Conservation (phyloP, 169 alveolate genomes). For the Sarcocystis neurona region DNA sequence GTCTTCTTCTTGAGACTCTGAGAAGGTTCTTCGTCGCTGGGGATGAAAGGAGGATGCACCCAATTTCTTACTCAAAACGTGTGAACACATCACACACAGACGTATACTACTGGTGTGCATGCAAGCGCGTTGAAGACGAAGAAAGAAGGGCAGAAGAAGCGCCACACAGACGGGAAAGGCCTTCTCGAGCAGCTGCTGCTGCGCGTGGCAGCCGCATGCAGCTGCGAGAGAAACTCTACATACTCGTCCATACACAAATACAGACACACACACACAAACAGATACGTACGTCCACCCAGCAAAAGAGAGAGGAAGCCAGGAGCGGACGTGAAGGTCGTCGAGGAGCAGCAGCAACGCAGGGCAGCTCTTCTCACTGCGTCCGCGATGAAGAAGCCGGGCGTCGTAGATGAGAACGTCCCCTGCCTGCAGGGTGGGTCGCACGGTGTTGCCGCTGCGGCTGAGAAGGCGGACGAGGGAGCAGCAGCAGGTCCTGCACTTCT, state of each 20-base stretch:
- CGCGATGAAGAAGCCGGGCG: slow-evolving; percentile 59
- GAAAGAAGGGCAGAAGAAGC: too few species aligned
- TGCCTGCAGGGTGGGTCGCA: slow-evolving; percentile 42
- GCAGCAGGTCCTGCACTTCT: not conserved
- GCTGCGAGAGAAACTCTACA: too few species aligned
- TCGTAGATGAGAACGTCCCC: slow-evolving; percentile 66
- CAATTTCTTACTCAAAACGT: too few species aligned
- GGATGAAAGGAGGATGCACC: too few species aligned
- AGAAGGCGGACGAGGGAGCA: not conserved
- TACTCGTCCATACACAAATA: not conserved
- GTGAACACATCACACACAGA: too few species aligned
- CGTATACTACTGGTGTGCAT: too few species aligned
- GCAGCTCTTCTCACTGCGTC: slow-evolving; percentile 35
- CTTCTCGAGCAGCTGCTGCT: too few species aligned
- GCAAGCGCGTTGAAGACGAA: too few species aligned
- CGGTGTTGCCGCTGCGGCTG: not conserved
- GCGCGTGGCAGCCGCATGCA: too few species aligned
- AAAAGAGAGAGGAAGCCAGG: not conserved
- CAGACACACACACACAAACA: not conserved
- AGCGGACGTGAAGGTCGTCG: not conserved
- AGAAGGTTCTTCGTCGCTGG: too few species aligned
- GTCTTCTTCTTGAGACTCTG: too few species aligned
- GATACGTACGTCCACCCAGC: not conserved
- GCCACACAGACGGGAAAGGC: too few species aligned
- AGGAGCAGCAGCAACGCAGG: not conserved